Evolutionary conservation across 352 stramenopile genomes (phyloP).

Genomic region (Pythium scleroteichum): DNA sequence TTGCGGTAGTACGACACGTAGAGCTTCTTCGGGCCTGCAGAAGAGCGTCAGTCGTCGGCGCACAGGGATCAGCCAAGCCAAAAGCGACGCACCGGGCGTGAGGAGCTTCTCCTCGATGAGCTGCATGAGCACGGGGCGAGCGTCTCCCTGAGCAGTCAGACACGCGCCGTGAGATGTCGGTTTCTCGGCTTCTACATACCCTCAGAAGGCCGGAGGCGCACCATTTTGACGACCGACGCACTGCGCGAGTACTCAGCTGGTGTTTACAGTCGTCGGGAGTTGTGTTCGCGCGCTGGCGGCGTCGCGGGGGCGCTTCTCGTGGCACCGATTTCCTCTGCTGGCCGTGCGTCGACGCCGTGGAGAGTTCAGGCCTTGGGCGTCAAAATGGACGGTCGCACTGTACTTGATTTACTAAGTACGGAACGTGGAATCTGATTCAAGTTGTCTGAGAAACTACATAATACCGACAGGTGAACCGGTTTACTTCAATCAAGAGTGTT

Average conservation of each 20-base stretch:
- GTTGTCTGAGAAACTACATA: too few relatives aligned
- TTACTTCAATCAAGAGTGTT: background rate
- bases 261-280: background rate
- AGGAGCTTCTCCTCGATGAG: slow-evolving; percentile 78
- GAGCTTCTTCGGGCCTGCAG: slow-evolving; percentile 61
- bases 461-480: too few relatives aligned
- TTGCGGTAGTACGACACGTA: slow-evolving; percentile 86
- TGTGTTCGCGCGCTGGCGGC: background rate
- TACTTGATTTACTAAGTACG: slow-evolving; percentile 8
- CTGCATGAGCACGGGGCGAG: slow-evolving; percentile 56
- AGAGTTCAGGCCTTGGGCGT: slow-evolving; percentile 10
- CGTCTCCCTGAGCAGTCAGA: slow-evolving; percentile 49
- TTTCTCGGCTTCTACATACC: background rate
- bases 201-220: slow-evolving; percentile 1
- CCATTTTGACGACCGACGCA: slow-evolving; percentile 10
- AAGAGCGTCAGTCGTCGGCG: slow-evolving; percentile 2
- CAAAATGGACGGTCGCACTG: slow-evolving; percentile 18
- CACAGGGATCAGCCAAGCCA: background rate
- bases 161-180: background rate
- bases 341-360: slow-evolving; percentile 17
- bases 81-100: slow-evolving; percentile 34
- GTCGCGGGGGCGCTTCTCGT: background rate
- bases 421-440: slow-evolving; percentile 1
- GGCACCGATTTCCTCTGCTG: slow-evolving; percentile 7
- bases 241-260: background rate